Evolutionary conservation across 495 filamentous ascomycete genomes (phyloP), one percentile per base, ranked within the genome.

Genomic region (Penicillium herquei): DNA sequence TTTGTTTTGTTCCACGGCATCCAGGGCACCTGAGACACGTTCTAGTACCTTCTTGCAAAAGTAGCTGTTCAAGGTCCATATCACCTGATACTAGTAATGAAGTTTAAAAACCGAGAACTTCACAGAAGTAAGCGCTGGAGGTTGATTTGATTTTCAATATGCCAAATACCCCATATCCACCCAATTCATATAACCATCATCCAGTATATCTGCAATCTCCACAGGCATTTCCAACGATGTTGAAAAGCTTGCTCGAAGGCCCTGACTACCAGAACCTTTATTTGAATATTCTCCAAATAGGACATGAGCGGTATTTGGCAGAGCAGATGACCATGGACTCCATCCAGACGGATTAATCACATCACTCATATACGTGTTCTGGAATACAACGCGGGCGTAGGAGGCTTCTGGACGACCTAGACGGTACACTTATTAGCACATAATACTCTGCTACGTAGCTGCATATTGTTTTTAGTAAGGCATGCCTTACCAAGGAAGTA

Each of bases 381-480:
- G 84, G 67, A 85, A 81, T 12, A 81, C 75, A 7, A 85, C 84
- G 1, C 82, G 67, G 3, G 83, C 72, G 52, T 78, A 84, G 37
- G 74, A 65, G 6, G 76, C 61, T 82, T 81, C 86, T 12, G 85
- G 85, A 21, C 84, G 74, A 2, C 85, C 84, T 6, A 86, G 74
- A 62, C 82, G 84, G 14, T 37, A 37, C 12, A 37, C 6, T 3
- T 16, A 16, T 41, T 12, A 41, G 14, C 10, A 16, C 39, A 2
- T 37, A 13, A 10, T 37, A 2, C 7, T 37, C 12, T 7, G 9
- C 2, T 2, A 2, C 34, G 34, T 13, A 4, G 4, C 4, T 1
- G 21, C 1, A 26, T 26, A 4, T 26, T 1, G 21, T 26, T 1
- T 2, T 26, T 26, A 1, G 21, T 4, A 26, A 4, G 2, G 4